Percentiles rank a stretch among this genome's conserved stretches.
These are phyloP conservation scores for Turritis glabra DNA, from an alignment of 345 rosid genomes.

Conservation along the genomic window DNA sequence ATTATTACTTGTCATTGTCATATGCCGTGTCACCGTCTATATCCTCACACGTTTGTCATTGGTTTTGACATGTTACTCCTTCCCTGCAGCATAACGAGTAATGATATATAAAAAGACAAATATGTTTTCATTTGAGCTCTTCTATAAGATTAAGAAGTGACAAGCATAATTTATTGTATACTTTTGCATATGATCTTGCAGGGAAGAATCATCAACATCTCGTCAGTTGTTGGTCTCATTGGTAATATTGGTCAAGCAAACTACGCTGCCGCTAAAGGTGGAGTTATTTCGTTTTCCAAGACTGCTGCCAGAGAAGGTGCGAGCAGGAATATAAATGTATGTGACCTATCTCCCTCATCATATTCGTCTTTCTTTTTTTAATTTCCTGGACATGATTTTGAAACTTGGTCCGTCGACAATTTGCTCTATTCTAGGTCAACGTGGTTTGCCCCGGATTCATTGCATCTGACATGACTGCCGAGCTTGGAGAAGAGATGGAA, in stretches of 20 bases:
- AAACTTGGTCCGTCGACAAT: background rate
- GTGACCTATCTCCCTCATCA: conserved; percentile 27
- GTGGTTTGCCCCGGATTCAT: conserved; percentile 95
- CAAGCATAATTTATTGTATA: background rate
- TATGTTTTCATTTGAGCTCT: conserved; percentile 4
- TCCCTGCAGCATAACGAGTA: background rate
- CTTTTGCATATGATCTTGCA: conserved; percentile 34
- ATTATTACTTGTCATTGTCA: background rate
- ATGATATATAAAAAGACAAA: background rate
- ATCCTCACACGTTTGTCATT: background rate
- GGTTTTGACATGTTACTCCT: background rate
- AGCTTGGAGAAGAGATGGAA: conserved; percentile 87
- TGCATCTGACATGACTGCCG: conserved; percentile 92
- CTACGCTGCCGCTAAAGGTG: conserved; percentile 98
- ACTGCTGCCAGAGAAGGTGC: conserved; percentile 87
- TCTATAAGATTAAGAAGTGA: background rate
- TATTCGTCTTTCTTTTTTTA: background rate
- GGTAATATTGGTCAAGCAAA: conserved; percentile 98
- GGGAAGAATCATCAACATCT: conserved; percentile 89
- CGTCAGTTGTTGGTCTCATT: conserved; percentile 93
- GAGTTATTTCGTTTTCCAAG: conserved; percentile 92
- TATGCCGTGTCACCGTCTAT: background rate
- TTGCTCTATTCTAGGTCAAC: conserved; percentile 59
- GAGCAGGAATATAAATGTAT: conserved; percentile 84
- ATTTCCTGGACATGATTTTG: background rate